Evolutionary conservation across 1,284 basidiomycete species (phyloP).

Genomic region (Veloboletus limbatus): DNA sequence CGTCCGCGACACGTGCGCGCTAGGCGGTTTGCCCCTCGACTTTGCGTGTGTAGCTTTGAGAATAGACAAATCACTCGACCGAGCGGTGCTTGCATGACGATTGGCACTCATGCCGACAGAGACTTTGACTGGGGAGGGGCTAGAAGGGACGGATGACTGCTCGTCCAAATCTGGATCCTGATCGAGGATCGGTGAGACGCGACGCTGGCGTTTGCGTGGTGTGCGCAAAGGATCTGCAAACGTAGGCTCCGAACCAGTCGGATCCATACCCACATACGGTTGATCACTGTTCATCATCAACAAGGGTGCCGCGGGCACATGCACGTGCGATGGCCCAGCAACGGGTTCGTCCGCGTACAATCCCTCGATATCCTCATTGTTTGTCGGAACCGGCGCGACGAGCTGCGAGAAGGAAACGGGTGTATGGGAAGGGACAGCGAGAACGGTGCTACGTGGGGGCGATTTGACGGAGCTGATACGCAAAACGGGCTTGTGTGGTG

Average conservation of each 20-base stretch:
- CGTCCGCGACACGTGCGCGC: constrained; percentile 1
- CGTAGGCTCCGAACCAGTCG: constrained; percentile 9
- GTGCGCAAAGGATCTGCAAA: constrained; percentile 29
- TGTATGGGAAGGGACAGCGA: constrained; percentile 7
- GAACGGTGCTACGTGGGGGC: constrained; percentile 23
- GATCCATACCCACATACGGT: neutral
- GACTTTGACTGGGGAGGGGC: constrained; percentile 31
- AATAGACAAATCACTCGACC: neutral
- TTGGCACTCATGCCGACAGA: constrained; percentile 11
- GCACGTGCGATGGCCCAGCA: constrained; percentile 24
- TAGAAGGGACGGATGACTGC: constrained; percentile 19
- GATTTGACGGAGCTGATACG: constrained; percentile 19
- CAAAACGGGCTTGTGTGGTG: constrained; percentile 8
- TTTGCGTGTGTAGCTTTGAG: constrained; percentile 17
- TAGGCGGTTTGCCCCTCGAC: constrained; percentile 6
- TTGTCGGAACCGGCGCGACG: constrained; percentile 27
- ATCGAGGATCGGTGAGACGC: constrained; percentile 6
- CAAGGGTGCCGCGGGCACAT: constrained; percentile 20
- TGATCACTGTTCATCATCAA: constrained; percentile 22
- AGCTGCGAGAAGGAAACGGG: constrained; percentile 17
- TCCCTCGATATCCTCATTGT: constrained; percentile 33
- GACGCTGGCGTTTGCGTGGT: constrained; percentile 29
- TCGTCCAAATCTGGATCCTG: constrained; percentile 9
- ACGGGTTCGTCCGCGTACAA: constrained; percentile 30
- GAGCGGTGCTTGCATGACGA: constrained; percentile 5